Evolutionary conservation across 805 yeast genomes (phyloP).

Genomic region (Blastobotrys chiropterorum): DNA sequence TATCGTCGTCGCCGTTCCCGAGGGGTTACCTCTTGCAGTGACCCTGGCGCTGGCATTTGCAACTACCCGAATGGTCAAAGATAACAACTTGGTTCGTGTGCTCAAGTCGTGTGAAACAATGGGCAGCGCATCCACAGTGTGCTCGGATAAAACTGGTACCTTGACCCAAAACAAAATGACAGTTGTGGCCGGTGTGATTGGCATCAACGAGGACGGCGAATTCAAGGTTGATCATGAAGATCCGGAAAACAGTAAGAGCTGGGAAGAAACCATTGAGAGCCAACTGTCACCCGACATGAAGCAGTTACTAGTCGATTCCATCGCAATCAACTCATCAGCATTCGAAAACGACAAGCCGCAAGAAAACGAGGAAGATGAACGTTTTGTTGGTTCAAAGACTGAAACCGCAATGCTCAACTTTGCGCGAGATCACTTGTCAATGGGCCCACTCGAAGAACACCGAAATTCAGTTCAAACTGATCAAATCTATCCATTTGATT

Average conservation of each 20-base stretch:
- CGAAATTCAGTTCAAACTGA: conserved; percentile 43
- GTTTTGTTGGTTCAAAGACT: conserved; percentile 86
- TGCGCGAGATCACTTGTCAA: conserved; percentile 50
- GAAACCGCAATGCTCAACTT: conserved; percentile 79
- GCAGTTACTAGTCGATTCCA: conserved; percentile 44
- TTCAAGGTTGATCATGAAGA: conserved; percentile 13
- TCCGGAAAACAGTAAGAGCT: neutral
- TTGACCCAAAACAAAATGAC: conserved; percentile 91
- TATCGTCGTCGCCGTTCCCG: conserved; percentile 98
- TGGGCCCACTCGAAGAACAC: conserved; percentile 41
- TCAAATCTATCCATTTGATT: conserved; percentile 85
- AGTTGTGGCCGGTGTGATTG: conserved; percentile 72
- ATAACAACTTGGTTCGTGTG: conserved; percentile 92
- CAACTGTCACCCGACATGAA: conserved; percentile 11
- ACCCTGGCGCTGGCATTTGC: conserved; percentile 96
- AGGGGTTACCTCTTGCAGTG: conserved; percentile 95
- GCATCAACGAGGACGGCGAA: conserved; percentile 28
- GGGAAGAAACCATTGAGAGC: conserved; percentile 3
- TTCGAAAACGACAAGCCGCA: conserved; percentile 54
- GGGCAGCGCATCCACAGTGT: conserved; percentile 97
- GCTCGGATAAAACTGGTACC: conserved; percentile 98
- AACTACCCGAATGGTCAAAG: conserved; percentile 95
- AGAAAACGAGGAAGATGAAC: conserved; percentile 39
- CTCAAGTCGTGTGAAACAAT: conserved; percentile 93
- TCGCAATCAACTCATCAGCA: conserved; percentile 80